These are phyloP conservation scores for Saturnispora gosingensis DNA, from an alignment of 805 yeast species.

Conservation along the genomic window DNA sequence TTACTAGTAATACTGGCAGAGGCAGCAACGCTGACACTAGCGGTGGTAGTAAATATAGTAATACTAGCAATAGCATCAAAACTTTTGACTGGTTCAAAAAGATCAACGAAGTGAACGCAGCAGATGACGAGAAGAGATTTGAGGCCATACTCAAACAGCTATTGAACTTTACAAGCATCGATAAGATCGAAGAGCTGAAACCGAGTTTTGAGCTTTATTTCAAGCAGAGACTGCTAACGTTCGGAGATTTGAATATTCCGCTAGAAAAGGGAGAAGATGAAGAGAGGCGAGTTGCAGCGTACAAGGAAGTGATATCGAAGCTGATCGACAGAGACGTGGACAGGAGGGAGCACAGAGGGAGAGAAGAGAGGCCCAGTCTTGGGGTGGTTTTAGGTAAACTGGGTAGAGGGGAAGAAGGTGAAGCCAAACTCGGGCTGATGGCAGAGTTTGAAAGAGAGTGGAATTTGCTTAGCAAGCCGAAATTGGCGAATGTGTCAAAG, in stretches of 20 bases:
- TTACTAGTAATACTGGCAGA: not conserved
- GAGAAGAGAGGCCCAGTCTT: not conserved
- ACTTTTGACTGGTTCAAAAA: slow-evolving; percentile 2
- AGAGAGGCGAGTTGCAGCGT: not conserved
- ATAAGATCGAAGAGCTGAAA: slow-evolving; percentile 11
- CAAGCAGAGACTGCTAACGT: slow-evolving; percentile 10
- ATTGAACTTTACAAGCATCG: slow-evolving; percentile 12
- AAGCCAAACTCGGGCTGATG: not conserved
- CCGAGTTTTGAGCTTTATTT: slow-evolving; percentile 15
- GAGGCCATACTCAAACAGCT: slow-evolving; percentile 11
- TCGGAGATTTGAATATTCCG: slow-evolving; percentile 16
- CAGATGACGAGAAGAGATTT: slow-evolving; percentile 3
- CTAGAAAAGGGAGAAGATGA: not conserved
- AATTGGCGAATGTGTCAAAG: slow-evolving; percentile 3
- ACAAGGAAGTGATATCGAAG: not conserved
- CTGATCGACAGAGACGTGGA: not conserved
- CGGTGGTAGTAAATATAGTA: not conserved
- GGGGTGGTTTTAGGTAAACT: not conserved
- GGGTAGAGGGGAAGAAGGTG: not conserved
- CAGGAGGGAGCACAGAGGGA: not conserved
- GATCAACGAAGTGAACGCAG: not conserved
- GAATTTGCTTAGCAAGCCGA: slow-evolving; percentile 6
- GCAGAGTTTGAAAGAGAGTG: slow-evolving; percentile 5
- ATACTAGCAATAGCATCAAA: not conserved
- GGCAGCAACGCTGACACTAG: not conserved